A percentile compares a stretch with the other conserved stretches of the same genome.
Evolutionary conservation across 2,329 filamentous ascomycete species (phyloP).

Genomic region (Rugonectria rugulosa): DNA sequence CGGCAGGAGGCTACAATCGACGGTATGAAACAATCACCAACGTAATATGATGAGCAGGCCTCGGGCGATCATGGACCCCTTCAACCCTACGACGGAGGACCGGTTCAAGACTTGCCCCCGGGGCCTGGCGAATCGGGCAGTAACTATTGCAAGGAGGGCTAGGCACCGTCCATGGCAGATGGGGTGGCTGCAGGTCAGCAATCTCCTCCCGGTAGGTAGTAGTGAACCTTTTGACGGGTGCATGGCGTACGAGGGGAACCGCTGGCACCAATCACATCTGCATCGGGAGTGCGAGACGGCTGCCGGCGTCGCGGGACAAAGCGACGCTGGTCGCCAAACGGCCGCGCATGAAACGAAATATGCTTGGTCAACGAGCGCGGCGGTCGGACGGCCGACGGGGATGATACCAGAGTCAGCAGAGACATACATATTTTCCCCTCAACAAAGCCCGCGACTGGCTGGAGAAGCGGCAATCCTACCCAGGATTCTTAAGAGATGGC

Average conservation of each 20-base stretch:
- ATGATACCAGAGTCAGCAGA: conserved; percentile 8
- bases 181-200: conserved; percentile 9
- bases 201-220: conserved; percentile 28
- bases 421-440: conserved; percentile 11
- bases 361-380: conserved; percentile 35
- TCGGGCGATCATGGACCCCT: background rate
- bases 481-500: conserved; percentile 21
- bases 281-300: conserved; percentile 27
- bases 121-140: conserved; percentile 6
- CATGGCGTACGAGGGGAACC: conserved; percentile 31
- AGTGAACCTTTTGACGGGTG: conserved; percentile 31
- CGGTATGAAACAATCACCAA: no score
- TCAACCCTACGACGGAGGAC: background rate
- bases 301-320: conserved; percentile 29
- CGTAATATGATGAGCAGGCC: no score
- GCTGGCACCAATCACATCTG: conserved; percentile 33
- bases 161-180: background rate
- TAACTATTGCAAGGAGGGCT: background rate
- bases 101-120: no score
- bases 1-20: no score
- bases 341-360: conserved; percentile 13
- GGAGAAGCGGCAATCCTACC: conserved; percentile 3
- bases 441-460: conserved; percentile 10
- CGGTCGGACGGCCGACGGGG: conserved; percentile 4
- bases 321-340: conserved; percentile 23